A percentile compares a stretch with the other conserved stretches of the same genome.
Conservation (phyloP, 2,329 filamentous ascomycete species). For the Fusarium abutilonis region DNA sequence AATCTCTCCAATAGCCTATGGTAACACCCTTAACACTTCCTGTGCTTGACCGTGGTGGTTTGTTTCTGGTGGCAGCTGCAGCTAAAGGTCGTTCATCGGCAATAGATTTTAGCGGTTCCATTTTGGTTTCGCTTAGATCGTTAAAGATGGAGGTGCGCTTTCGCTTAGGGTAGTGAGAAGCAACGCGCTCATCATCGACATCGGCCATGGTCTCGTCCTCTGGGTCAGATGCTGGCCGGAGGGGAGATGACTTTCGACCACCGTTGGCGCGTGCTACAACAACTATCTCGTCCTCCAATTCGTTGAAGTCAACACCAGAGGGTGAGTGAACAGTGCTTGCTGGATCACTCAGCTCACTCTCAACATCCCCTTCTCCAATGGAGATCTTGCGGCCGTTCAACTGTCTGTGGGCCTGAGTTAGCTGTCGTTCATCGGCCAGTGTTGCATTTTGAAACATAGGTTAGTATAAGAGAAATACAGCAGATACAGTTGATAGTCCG, state of each 20-base stretch:
- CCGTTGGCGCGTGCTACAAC: constrained; percentile 58
- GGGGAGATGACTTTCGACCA: constrained; percentile 50
- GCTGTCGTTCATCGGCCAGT: constrained; percentile 15
- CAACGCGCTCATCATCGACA: constrained; percentile 51
- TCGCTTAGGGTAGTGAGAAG: constrained; percentile 62
- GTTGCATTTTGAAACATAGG: background rate
- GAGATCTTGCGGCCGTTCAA: constrained; percentile 45
- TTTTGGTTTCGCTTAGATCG: constrained; percentile 60
- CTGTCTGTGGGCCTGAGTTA: constrained; percentile 44
- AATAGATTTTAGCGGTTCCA: constrained; percentile 51
- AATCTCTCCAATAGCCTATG: constrained; percentile 70
- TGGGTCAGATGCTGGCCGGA: constrained; percentile 46
- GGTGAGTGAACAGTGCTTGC: constrained; percentile 51
- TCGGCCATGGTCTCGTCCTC: constrained; percentile 60
- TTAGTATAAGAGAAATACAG: background rate
- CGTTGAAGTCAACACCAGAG: constrained; percentile 51
- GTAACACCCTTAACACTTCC: constrained; percentile 58
- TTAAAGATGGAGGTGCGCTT: constrained; percentile 64
- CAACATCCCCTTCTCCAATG: constrained; percentile 53
- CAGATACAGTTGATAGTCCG: background rate
- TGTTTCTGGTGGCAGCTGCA: constrained; percentile 40
- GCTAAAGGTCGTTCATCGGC: constrained; percentile 46
- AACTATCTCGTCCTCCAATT: constrained; percentile 64
- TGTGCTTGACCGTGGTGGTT: constrained; percentile 44
- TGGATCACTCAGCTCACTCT: constrained; percentile 58